These are phyloP conservation scores for Physocladia obscura DNA, from an alignment of 192 early-diverging fungal species.

Conservation along the genomic window DNA sequence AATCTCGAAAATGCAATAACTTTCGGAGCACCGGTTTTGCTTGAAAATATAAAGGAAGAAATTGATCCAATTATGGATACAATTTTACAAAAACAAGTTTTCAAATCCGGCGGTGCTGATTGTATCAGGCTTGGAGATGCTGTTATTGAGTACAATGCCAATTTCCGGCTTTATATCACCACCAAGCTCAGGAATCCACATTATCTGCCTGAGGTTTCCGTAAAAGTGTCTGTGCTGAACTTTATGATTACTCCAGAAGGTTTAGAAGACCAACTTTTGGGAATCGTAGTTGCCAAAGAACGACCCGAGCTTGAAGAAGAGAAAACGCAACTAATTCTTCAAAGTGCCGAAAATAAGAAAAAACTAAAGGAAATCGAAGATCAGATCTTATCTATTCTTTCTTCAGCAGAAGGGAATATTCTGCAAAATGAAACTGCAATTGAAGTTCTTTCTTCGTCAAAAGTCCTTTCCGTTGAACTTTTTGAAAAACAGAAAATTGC, in stretches of 20 bases:
- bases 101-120: conserved; percentile 60
- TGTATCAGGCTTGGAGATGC: conserved; percentile 63
- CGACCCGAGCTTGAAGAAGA: conserved; percentile 68
- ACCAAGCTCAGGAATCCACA: conserved; percentile 68
- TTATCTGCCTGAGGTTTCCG: conserved; percentile 60
- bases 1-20: conserved; percentile 63
- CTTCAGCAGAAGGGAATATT: conserved; percentile 66
- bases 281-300: conserved; percentile 64
- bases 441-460: conserved; percentile 59
- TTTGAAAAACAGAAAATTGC: conserved; percentile 69
- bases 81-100: conserved; percentile 62
- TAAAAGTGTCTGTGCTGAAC: conserved; percentile 67
- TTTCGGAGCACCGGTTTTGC: conserved; percentile 61
- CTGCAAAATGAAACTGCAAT: conserved; percentile 67
- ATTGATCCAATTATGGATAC: conserved; percentile 64
- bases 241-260: conserved; percentile 74
- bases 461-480: conserved; percentile 59
- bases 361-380: conserved; percentile 69
- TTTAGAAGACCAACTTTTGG: conserved; percentile 64
- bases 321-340: conserved; percentile 64
- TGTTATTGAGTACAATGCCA: conserved; percentile 62
- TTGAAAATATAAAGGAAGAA: conserved; percentile 70
- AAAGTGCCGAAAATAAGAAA: conserved; percentile 63
- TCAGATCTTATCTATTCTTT: conserved; percentile 60
- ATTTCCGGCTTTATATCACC: conserved; percentile 64